Evolutionary conservation across 179 eudicot genomes (phyloP), one percentile per base, ranked within the genome.

Genomic region (Vitellaria paradoxa): DNA sequence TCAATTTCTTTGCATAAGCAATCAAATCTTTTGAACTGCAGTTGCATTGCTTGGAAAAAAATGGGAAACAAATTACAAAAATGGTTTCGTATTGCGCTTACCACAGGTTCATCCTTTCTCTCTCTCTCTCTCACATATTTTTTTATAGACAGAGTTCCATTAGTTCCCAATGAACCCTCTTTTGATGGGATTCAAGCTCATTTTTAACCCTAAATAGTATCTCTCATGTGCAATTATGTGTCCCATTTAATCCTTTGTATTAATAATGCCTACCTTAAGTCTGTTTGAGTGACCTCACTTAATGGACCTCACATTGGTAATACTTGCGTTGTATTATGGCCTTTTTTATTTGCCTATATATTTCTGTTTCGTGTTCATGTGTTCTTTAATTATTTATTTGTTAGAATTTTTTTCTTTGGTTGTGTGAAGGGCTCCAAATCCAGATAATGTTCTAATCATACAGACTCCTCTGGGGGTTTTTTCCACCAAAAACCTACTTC

Each of bases 71-170:
- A 81, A 87, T 85, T 47, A 96, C 98, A 42, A 93, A 89, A 80
- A 96, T 92, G 99, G 91, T 96, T 69, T 93, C 99, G 10, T 94
- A 93, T 76, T 96, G 99, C 76, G 90, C 98, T 65, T 92, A 90
- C 74, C 99, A 96, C 96, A 92, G 98, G 99, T 96, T 85, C 12
- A 50, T 57, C 20, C 15, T 72, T 73, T 70, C 76, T 73, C 68
- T 21, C 74, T 73, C 77, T 70, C 46, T 68, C 42, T 57, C 55
- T 56, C 26, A 0, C 65, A 15, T 4, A 50, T 49, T n/a, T 50
- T 9, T 23, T 15, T 47, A 60, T 47, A 21, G 50, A 7, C 70
- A 70, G 42, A 62, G 47, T 70, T 70, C 12, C 40, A 70, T 50
- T 65, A 62, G 57, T 49, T 20, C 63, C 49, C n/a, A 23, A 37